Evolutionary conservation across 768 basidiomycete genomes (phyloP), one percentile per base, ranked within the genome.

Genomic region (Lentinula raphanica): DNA sequence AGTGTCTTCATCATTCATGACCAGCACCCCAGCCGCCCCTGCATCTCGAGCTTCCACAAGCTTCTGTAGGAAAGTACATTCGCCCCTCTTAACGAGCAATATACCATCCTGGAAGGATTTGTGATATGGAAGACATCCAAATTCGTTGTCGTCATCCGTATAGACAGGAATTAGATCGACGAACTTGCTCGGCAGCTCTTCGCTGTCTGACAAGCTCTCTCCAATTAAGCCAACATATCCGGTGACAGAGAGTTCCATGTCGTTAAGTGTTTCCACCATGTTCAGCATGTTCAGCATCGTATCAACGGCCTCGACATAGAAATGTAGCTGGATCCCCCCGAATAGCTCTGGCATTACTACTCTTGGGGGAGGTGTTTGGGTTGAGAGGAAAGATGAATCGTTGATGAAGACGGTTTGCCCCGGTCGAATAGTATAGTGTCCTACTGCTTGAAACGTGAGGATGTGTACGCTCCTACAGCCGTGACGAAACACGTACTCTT

Each of bases 41-140:
- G 86, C 89, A 8, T 76, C 72, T 17, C 79, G 79, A 4, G 94
- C 94, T 45, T 78, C 61, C 12, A 84, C 50, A 15, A 95, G 76
- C 72, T 99, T 99, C 62, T 91, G 82, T 13, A 92, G 71, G 72
- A 98, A 98, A 8, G 93, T 88, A 70, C 96, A 98, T 4, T 78
- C 82, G 5, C 96, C 96, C 28, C 96, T 82, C 44, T 76, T 76
- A 15, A 89, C 76, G 15, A 97, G 67, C 23, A 94, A 67, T 4
- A 83, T 76, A 42, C 77, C 80, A 49, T 79, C 76, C 11, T 73
- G 69, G 61, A 85, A 80, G 3, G 68, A 53, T 38, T 77, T 66
- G 1, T 69, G 65, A 69, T 85, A 91, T 5, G 81, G 76, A 5
- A 59, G 49, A 65, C 91, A 93, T 5, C 91, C 92, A 13, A 76